Conservation (phyloP, 23 red algal genomes). For the Gracilariopsis chorda region DNA sequence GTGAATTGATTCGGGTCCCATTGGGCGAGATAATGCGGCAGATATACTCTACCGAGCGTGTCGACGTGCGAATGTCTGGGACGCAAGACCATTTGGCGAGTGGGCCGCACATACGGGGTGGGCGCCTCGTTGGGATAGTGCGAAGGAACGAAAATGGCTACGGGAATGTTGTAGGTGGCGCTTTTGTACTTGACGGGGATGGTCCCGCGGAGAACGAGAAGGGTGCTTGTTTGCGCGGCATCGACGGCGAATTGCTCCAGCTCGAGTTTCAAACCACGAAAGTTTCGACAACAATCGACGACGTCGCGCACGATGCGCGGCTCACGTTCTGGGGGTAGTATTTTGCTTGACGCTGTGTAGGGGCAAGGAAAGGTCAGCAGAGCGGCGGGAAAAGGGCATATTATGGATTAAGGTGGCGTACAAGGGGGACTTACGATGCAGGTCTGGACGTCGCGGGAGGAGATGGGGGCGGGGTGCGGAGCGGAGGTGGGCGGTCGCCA, state of each 20-base stretch:
- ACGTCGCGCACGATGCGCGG: constrained; percentile 34
- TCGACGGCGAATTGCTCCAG: constrained; percentile 8
- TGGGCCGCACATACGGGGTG: constrained; percentile 31
- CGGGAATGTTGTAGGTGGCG: constrained; percentile 30
- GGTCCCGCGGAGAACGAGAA: constrained; percentile 10
- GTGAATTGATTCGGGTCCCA: constrained; percentile 36
- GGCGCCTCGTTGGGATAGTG: constrained; percentile 42
- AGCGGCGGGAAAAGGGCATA: no score
- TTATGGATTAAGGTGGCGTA: no score
- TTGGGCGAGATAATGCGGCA: constrained; percentile 16
- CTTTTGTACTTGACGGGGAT: constrained; percentile 24
- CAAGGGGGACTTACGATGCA: neutral
- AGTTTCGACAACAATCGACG: constrained; percentile 43
- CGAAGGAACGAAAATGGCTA: constrained; percentile 9
- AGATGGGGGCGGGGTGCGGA: neutral
- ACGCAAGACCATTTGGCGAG: constrained; percentile 17
- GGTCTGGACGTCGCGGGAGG: neutral
- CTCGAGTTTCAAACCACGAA: constrained; percentile 9
- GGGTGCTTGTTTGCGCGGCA: neutral
- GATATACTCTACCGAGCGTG: constrained; percentile 17
- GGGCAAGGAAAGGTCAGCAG: neutral
- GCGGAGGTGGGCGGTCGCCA: neutral
- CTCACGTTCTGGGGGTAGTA: constrained; percentile 46
- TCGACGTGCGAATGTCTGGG: constrained; percentile 15
- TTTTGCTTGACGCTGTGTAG: constrained; percentile 22